Evolutionary conservation across 1,284 basidiomycete genomes (phyloP), one percentile per base, ranked within the genome.

Genomic region (Cystobasidium sp.): DNA sequence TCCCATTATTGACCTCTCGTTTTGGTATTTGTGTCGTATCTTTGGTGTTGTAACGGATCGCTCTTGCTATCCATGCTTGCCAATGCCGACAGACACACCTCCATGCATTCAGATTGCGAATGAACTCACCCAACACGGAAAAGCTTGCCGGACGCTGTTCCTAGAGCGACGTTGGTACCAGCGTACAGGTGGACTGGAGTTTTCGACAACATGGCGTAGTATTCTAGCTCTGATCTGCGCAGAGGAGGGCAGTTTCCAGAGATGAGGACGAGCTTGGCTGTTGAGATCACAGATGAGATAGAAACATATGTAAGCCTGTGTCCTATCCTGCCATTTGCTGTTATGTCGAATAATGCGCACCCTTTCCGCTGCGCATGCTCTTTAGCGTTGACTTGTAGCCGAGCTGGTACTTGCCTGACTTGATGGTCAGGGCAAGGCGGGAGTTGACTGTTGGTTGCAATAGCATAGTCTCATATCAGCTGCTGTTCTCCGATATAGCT

Each of bases 211-310:
- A 99, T 99, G 86, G 97, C 97, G 84, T 99, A 99, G 88, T 99
- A 99, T 88, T 99, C 97, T 78, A 99, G 88, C 88, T 99, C 97
- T 75, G 95, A 97, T 85, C 97, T 97, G 85, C 97, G 93, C 79
- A 99, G 89, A 78, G 97, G 97, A 75, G 96, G 97, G 86, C 94
- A 97, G 88, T 99, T 99, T 81, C 94, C 95, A 82, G 96, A 94
- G 84, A 99, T 98, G 84, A 99, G 87, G 82, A 99, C 91, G 81
- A 99, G 93, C 87, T 98, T 99, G 84, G 96, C 97, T 97, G 80
- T 46, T 41, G 66, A 31, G 31, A 31, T 5, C 31, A 31, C 31
- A 31, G 77, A 22, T 83, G 91, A 82, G 90, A 84, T 83, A 18
- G 84, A 88, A 18, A n/a, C 55, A 52, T 55, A 31, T 24, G 52